These are phyloP conservation scores for Hymenoscyphus fraxineus DNA, from an alignment of 2,329 filamentous ascomycete species.

Conservation along the genomic window DNA sequence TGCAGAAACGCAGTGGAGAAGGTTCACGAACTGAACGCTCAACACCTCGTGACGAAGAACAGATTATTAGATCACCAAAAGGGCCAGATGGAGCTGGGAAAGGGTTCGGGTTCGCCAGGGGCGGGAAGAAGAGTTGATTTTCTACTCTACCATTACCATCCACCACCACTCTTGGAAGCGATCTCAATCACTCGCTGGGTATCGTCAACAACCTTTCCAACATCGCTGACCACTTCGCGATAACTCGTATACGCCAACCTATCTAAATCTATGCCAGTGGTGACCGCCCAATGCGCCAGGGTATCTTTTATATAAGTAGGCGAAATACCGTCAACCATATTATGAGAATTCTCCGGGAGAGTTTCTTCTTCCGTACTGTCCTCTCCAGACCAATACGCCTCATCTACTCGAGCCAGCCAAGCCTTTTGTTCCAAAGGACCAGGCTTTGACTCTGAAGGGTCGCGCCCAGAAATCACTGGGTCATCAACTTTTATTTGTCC, in stretches of 20 bases:
- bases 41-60: constrained; percentile 56
- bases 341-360: constrained; percentile 31
- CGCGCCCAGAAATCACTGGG: constrained; percentile 53
- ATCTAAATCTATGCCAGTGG: constrained; percentile 67
- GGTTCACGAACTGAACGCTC: constrained; percentile 41
- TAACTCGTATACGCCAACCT: constrained; percentile 82
- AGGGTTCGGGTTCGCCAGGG: constrained; percentile 73
- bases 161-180: constrained; percentile 85
- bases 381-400: constrained; percentile 81
- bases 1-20: constrained; percentile 43
- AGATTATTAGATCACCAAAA: constrained; percentile 68
- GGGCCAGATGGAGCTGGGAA: constrained; percentile 75
- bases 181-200: constrained; percentile 82
- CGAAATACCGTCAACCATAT: constrained; percentile 62
- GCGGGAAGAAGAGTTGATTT: constrained; percentile 48
- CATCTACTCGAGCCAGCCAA: constrained; percentile 78
- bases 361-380: constrained; percentile 41
- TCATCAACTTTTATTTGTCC: constrained; percentile 93
- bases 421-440: constrained; percentile 78
- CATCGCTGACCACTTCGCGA: constrained; percentile 89
- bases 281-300: constrained; percentile 70
- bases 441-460: constrained; percentile 50
- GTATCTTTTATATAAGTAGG: constrained; percentile 61
- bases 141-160: constrained; percentile 63
- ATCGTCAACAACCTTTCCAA: constrained; percentile 72